Evolutionary conservation across 192 early-diverging fungal species (phyloP), one percentile per base, ranked within the genome.

Genomic region (Martensiomyces pterosporus): DNA sequence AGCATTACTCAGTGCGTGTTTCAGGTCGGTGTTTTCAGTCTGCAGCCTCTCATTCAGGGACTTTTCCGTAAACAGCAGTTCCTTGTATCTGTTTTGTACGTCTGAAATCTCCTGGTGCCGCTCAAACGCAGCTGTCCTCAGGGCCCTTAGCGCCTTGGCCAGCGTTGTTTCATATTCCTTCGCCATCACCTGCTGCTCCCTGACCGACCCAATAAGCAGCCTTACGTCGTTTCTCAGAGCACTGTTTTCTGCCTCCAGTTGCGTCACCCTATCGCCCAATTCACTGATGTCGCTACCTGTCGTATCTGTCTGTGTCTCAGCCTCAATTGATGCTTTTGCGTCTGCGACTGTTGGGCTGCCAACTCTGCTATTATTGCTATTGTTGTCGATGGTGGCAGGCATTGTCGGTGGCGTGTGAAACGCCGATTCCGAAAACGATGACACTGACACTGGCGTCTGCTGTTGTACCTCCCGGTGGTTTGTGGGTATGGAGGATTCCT

Each of bases 121-220:
- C 27, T 64, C 61, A 60, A 72, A 72, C 0, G 57, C 68, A 2
- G 57, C 61, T 7, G 59, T 21, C 16, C 70, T 26, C 43, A 74
- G 24, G 1, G 70, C 70, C 10, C 24, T 38, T 33, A 74, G 47
- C 1, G 70, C 49, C 37, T 41, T 52, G 5, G 70, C 46, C 47
- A 74, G 26, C 13, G 64, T 43, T 1, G 64, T 24, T 45, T 74
- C 70, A 25, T 74, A 74, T 29, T 66, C 63, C 6, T 36, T 39
- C 7, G 52, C 64, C 64, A 67, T 74, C 10, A 23, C 27, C 39
- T 74, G 70, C 43, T 74, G 70, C 51, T 74, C 70, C 52, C 39
- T 43, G 16, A 63, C 26, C n/a, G 64, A 43, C n/a, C 14, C 25
- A 3, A 74, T 15, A 23, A 74, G 53, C 22, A 46, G n/a, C 3